Conservation (phyloP, 148 eudicot genomes). For the Persicaria maculosa region DNA sequence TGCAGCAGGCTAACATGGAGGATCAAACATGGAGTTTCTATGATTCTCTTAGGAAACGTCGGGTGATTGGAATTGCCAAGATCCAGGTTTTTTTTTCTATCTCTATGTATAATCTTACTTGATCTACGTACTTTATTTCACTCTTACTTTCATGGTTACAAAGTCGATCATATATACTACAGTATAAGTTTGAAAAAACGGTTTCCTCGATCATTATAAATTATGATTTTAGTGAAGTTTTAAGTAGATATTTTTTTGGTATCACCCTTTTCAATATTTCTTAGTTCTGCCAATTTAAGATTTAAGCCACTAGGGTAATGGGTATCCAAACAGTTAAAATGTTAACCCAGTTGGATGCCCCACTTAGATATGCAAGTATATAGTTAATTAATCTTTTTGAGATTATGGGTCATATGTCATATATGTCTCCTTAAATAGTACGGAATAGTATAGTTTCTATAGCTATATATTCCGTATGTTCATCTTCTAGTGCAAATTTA, state of each 20-base stretch:
- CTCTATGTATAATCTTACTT: not conserved
- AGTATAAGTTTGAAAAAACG: not conserved
- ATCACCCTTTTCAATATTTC: too few species aligned
- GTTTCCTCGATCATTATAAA: not conserved
- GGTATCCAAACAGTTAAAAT: too few species aligned
- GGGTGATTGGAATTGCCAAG: conserved; percentile 2
- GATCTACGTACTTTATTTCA: not conserved
- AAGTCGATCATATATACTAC: not conserved
- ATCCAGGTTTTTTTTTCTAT: conserved; percentile 1
- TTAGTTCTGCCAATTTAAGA: too few species aligned
- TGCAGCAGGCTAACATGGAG: not conserved
- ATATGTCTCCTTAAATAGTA: too few species aligned
- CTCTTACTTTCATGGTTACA: not conserved
- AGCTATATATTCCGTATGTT: too few species aligned
- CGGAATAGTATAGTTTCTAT: too few species aligned
- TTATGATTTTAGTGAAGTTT: not conserved
- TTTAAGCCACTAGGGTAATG: too few species aligned
- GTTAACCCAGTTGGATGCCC: too few species aligned
- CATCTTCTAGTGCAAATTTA: not conserved
- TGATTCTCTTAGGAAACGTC: not conserved
- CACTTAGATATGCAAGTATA: too few species aligned
- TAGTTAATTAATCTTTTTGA: too few species aligned
- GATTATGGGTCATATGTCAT: too few species aligned
- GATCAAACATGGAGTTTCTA: not conserved
- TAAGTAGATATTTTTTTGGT: too few species aligned